Conservation (phyloP, 1,284 basidiomycete genomes). For the Mycosarcoma maydis region DNA sequence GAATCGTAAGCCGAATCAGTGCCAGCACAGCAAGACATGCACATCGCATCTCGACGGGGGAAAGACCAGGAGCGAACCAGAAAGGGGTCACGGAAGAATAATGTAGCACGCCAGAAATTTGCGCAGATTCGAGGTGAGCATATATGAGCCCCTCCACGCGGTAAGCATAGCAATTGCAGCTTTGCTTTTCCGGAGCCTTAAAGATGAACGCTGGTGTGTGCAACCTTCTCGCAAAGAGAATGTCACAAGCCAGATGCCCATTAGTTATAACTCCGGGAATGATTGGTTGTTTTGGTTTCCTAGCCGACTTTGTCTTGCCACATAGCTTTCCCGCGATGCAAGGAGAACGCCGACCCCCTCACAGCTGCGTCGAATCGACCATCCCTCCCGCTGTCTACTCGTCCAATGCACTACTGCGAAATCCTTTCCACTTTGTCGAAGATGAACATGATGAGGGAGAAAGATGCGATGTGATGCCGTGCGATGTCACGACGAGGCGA, state of each 20-base stretch:
- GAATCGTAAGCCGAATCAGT: no score
- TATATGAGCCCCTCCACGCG: slow-evolving; percentile 31
- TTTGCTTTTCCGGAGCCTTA: slow-evolving; percentile 66
- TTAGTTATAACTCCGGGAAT: slow-evolving; percentile 65
- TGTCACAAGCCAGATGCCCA: slow-evolving; percentile 54
- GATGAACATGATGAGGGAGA: no score
- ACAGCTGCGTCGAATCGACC: no score
- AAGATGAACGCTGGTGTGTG: slow-evolving; percentile 60
- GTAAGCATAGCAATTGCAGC: slow-evolving; percentile 51
- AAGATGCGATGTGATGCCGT: background rate
- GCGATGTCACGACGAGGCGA: background rate
- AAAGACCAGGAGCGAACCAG: background rate
- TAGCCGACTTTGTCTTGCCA: no score
- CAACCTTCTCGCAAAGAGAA: slow-evolving; percentile 2
- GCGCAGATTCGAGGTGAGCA: slow-evolving; percentile 38
- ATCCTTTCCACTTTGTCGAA: no score
- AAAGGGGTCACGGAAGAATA: background rate
- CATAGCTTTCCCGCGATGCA: no score
- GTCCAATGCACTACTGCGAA: no score
- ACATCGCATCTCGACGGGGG: slow-evolving; percentile 1
- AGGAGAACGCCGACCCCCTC: no score
- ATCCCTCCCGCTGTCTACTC: no score
- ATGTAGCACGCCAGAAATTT: slow-evolving; percentile 55
- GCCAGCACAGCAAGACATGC: background rate
- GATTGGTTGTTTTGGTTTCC: background rate